phyloP scores from a whole-genome alignment of 306 rosid genomes.

The Sindora glabra region DNA sequence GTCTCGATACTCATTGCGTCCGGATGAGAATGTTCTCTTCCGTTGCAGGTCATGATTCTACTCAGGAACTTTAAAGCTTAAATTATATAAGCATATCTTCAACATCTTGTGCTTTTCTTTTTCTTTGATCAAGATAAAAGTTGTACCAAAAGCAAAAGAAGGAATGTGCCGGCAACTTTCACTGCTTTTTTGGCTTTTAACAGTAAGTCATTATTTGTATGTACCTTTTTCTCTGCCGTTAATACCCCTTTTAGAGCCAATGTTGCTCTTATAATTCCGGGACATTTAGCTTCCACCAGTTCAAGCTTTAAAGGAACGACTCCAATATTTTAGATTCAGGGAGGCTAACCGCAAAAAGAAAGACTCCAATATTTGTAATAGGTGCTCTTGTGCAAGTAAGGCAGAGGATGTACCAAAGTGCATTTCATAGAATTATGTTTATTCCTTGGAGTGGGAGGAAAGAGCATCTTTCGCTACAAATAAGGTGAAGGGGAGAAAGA shows the following conservation, averaged over 20 bases:
- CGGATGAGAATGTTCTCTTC: slow-evolving; percentile 30
- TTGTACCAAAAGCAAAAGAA: slow-evolving; percentile 18
- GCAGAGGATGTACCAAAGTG: too few species aligned
- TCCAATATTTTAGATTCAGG: too few species aligned
- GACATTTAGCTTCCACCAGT: too few species aligned
- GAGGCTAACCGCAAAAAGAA: too few species aligned
- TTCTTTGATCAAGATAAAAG: slow-evolving; percentile 23
- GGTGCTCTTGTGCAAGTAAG: too few species aligned
- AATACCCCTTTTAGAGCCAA: slow-evolving; percentile 13
- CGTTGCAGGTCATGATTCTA: slow-evolving; percentile 39
- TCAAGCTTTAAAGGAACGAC: too few species aligned
- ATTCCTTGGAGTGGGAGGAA: too few species aligned
- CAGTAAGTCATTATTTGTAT: slow-evolving; percentile 27
- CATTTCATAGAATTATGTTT: too few species aligned
- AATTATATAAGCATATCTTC: neutral
- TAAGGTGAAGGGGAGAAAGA: too few species aligned
- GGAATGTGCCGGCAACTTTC: slow-evolving; percentile 18
- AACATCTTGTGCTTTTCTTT: neutral
- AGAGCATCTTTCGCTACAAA: too few species aligned
- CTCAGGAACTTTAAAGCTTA: slow-evolving; percentile 16
- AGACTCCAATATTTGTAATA: too few species aligned
- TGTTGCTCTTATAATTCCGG: neutral
- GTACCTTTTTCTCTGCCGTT: slow-evolving; percentile 21
- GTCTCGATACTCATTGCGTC: slow-evolving; percentile 39
- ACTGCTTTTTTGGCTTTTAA: slow-evolving; percentile 33